Conservation (phyloP, 2,329 filamentous ascomycete species). For the Biscogniauxia sp. region DNA sequence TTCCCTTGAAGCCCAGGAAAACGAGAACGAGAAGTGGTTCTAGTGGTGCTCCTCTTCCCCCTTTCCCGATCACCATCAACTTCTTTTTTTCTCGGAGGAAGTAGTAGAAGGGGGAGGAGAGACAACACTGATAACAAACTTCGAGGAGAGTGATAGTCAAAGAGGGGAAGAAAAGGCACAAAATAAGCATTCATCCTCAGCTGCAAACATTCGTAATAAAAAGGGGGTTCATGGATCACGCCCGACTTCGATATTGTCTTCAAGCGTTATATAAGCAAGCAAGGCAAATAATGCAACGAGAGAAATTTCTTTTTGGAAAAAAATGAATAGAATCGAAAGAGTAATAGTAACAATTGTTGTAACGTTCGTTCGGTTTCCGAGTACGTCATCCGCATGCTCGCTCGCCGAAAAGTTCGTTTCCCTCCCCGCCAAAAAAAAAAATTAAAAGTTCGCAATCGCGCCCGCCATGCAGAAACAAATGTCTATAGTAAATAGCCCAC, state of each 20-base stretch:
- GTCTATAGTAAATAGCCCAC: conserved; percentile 13
- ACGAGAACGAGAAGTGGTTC: background rate
- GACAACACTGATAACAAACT: no score
- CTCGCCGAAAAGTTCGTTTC: conserved; percentile 14
- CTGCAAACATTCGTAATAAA: no score
- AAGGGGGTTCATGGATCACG: no score
- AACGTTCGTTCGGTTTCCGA: conserved; percentile 8
- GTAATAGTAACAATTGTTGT: conserved; percentile 4
- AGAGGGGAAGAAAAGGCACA: no score
- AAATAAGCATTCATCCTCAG: no score
- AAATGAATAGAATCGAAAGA: conserved; percentile 1
- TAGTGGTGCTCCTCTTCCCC: background rate
- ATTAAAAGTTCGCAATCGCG: conserved; percentile 15
- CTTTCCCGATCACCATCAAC: no score
- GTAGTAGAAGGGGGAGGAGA: no score
- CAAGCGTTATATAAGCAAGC: background rate
- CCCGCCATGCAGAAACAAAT: conserved; percentile 21
- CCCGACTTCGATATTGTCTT: background rate
- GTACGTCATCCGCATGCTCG: conserved; percentile 13
- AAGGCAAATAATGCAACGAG: conserved; percentile 1
- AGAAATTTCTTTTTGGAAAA: background rate
- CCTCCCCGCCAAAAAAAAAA: background rate
- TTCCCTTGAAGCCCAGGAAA: background rate
- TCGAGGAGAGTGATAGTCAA: no score
- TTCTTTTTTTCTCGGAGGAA: no score